phyloP scores from a whole-genome alignment of 768 basidiomycete species.

The Leccinum disarticulatum region DNA sequence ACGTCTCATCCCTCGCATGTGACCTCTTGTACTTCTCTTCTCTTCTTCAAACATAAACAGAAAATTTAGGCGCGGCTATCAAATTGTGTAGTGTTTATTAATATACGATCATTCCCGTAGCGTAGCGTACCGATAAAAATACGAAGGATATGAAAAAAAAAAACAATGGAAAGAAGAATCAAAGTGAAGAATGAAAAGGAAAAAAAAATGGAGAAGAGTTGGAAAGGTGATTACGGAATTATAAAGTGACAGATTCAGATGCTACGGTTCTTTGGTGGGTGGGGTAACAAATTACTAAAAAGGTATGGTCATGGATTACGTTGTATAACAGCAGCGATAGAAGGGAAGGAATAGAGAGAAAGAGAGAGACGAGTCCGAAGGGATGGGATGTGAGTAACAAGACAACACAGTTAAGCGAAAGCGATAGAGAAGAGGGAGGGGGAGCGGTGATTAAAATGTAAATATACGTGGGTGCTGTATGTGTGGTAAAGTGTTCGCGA shows the following conservation, averaged over 20 bases:
- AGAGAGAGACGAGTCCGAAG: not conserved
- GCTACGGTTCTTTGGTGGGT: not conserved
- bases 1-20: not conserved
- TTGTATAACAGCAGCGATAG: not conserved
- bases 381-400: slow-evolving; percentile 4
- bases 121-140: not conserved
- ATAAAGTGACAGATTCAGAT: not conserved
- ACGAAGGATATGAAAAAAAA: not conserved
- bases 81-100: not conserved
- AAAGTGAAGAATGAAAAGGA: not conserved
- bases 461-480: slow-evolving; percentile 14
- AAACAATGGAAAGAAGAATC: not conserved
- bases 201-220: not conserved
- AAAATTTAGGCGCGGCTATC: not conserved
- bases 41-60: not conserved
- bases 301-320: not conserved
- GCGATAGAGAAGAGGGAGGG: slow-evolving; percentile 2
- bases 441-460: slow-evolving; percentile 18
- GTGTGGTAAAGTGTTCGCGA: slow-evolving; percentile 6
- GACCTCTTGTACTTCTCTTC: not conserved
- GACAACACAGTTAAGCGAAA: slow-evolving; percentile 28
- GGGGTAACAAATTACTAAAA: not conserved
- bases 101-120: not conserved
- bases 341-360: not conserved
- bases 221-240: not conserved